A percentile compares a stretch with the other conserved stretches of the same genome.
Conservation (phyloP, 768 basidiomycete species). For the Sporobolomyces roseus region DNA sequence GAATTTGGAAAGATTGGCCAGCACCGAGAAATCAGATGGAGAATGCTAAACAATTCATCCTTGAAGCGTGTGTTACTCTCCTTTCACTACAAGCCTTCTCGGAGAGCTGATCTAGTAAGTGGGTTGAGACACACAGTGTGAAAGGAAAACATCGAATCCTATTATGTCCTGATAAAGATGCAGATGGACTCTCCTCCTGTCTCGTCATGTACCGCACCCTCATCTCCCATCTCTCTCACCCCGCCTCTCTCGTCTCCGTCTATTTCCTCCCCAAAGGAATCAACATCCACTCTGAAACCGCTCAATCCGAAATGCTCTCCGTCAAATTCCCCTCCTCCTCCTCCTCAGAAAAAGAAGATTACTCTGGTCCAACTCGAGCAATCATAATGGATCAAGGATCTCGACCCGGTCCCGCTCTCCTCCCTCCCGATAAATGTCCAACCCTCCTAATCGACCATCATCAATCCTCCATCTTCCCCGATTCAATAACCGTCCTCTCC, state of each 20-base stretch:
- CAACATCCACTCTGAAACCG: slow-evolving; percentile 51
- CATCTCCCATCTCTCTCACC: slow-evolving; percentile 48
- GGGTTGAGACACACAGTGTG: too few species aligned
- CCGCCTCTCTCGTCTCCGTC: slow-evolving; percentile 46
- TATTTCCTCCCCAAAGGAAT: slow-evolving; percentile 54
- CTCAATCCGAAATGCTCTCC: slow-evolving; percentile 47
- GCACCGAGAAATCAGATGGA: slow-evolving; percentile 48
- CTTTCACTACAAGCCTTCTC: neutral
- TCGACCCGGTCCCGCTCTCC: slow-evolving; percentile 50
- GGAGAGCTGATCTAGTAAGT: too few species aligned
- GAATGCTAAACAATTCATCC: slow-evolving; percentile 47
- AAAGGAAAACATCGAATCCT: slow-evolving; percentile 42
- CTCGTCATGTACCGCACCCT: slow-evolving; percentile 49
- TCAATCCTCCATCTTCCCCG: slow-evolving; percentile 52
- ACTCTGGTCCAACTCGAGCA: slow-evolving; percentile 47
- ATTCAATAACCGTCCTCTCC: slow-evolving; percentile 49
- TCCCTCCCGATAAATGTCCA: slow-evolving; percentile 38
- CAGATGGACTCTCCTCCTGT: slow-evolving; percentile 49
- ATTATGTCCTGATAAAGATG: slow-evolving; percentile 55
- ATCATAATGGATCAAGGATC: slow-evolving; percentile 56
- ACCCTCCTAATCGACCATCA: slow-evolving; percentile 56
- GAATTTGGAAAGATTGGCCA: slow-evolving; percentile 48
- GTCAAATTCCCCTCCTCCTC: slow-evolving; percentile 16
- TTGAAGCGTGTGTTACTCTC: slow-evolving; percentile 46
- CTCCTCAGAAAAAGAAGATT: neutral